These are phyloP conservation scores for Eutypa lata DNA, from an alignment of 2,329 filamentous ascomycete species.

Conservation along the genomic window DNA sequence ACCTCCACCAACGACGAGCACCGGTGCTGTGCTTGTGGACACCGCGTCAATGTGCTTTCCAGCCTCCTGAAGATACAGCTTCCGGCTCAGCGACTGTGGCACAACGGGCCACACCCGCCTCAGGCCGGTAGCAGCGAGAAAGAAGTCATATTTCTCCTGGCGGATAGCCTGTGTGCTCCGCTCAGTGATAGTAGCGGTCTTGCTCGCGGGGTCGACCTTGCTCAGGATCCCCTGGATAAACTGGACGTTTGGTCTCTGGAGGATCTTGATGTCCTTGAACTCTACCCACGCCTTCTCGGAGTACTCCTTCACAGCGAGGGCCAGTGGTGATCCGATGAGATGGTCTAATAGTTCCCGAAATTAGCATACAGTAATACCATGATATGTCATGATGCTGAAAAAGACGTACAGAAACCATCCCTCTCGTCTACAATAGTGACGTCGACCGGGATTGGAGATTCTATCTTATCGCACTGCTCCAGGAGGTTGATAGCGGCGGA, in stretches of 20 bases:
- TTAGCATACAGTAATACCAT: slow-evolving; percentile 4
- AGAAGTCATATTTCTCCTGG: slow-evolving; percentile 65
- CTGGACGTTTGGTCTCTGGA: slow-evolving; percentile 60
- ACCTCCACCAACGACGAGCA: slow-evolving; percentile 73
- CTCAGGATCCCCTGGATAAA: slow-evolving; percentile 65
- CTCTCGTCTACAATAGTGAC: slow-evolving; percentile 75
- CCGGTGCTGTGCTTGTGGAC: slow-evolving; percentile 49
- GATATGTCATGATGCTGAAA: slow-evolving; percentile 1
- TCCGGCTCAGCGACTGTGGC: slow-evolving; percentile 60
- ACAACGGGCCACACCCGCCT: slow-evolving; percentile 70
- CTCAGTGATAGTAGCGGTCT: slow-evolving; percentile 56
- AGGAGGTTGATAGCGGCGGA: slow-evolving; percentile 64
- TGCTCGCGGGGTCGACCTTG: slow-evolving; percentile 55
- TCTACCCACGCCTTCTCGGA: slow-evolving; percentile 68
- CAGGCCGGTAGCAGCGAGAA: slow-evolving; percentile 70
- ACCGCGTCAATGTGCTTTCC: slow-evolving; percentile 56
- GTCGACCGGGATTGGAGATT: slow-evolving; percentile 54
- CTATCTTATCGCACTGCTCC: slow-evolving; percentile 55
- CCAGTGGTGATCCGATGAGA: slow-evolving; percentile 71
- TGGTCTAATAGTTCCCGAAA: slow-evolving; percentile 52
- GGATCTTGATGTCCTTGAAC: slow-evolving; percentile 63
- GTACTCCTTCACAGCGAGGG: slow-evolving; percentile 61
- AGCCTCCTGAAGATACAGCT: slow-evolving; percentile 62
- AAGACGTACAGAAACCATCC: slow-evolving; percentile 73
- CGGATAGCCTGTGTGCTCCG: slow-evolving; percentile 39